A percentile compares a stretch with the other conserved stretches of the same genome.
Conservation (phyloP, 306 rosid genomes). For the Lagenaria siceraria region DNA sequence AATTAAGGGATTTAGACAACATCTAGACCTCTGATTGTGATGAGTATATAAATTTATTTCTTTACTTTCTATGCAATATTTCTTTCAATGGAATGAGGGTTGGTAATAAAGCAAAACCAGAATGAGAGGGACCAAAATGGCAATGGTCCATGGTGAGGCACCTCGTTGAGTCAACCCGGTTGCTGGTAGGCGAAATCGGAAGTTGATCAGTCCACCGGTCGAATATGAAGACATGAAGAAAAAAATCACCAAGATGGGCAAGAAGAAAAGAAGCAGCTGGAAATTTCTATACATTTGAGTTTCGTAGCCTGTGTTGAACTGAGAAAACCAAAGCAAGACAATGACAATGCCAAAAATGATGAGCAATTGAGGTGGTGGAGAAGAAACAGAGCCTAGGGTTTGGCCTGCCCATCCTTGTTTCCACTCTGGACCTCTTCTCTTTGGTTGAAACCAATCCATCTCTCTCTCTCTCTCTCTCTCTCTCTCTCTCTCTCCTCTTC, state of each 20-base stretch:
- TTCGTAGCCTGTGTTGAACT: slow-evolving; percentile 21
- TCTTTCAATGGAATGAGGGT: slow-evolving; percentile 30
- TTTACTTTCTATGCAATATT: too few relatives aligned
- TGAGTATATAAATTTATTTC: too few relatives aligned
- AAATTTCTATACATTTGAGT: slow-evolving; percentile 29
- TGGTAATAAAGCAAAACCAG: slow-evolving; percentile 30
- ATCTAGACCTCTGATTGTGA: too few relatives aligned
- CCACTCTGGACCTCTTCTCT: slow-evolving; percentile 60
- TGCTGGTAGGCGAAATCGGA: slow-evolving; percentile 5
- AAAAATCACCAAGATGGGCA: slow-evolving; percentile 33
- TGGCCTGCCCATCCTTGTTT: slow-evolving; percentile 44
- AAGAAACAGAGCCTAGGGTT: slow-evolving; percentile 33
- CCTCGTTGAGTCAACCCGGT: slow-evolving; percentile 9
- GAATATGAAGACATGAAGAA: slow-evolving; percentile 38
- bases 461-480: slow-evolving; percentile 3
- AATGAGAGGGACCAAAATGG: slow-evolving; percentile 22
- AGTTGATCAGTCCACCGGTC: slow-evolving; percentile 17
- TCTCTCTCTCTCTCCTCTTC: neutral
- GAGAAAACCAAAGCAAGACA: slow-evolving; percentile 49
- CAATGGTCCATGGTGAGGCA: slow-evolving; percentile 40
- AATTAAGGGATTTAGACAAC: too few relatives aligned
- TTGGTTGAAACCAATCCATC: slow-evolving; percentile 54
- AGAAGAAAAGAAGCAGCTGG: slow-evolving; percentile 37
- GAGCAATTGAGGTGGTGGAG: slow-evolving; percentile 48
- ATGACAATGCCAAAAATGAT: slow-evolving; percentile 55